Evolutionary conservation across 2,329 filamentous ascomycete genomes (phyloP).

Genomic region (Nothopassalora personata): DNA sequence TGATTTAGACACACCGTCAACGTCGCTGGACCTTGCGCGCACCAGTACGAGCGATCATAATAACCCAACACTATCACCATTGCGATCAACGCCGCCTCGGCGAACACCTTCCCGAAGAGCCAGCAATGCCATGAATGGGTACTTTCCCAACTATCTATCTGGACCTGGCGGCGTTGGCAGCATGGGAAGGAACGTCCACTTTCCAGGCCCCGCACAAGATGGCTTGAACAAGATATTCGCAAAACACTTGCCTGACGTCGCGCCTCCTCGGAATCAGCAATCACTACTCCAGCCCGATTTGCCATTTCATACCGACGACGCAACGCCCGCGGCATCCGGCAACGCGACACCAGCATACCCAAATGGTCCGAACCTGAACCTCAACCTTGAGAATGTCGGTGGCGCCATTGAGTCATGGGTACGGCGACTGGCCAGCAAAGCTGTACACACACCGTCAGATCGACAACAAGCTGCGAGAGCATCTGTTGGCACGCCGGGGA

Average conservation of each 20-base stretch:
- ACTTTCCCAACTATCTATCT: slow-evolving; percentile 55
- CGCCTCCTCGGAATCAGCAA: slow-evolving; percentile 54
- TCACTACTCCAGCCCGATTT: slow-evolving; percentile 56
- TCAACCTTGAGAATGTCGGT: slow-evolving; percentile 72
- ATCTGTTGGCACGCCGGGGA: slow-evolving; percentile 27
- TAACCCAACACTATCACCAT: slow-evolving; percentile 26
- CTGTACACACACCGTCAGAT: slow-evolving; percentile 23
- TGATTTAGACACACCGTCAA: slow-evolving; percentile 60
- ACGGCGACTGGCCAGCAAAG: slow-evolving; percentile 68
- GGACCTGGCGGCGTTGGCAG: slow-evolving; percentile 87
- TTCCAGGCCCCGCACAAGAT: slow-evolving; percentile 78
- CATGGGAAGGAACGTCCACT: slow-evolving; percentile 63
- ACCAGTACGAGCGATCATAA: slow-evolving; percentile 34
- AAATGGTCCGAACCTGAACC: slow-evolving; percentile 26
- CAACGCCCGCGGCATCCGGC: slow-evolving; percentile 24
- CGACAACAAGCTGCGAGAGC: slow-evolving; percentile 22
- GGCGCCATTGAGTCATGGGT: slow-evolving; percentile 88
- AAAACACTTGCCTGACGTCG: slow-evolving; percentile 74
- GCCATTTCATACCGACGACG: slow-evolving; percentile 44
- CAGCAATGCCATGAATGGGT: slow-evolving; percentile 36
- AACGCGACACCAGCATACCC: slow-evolving; percentile 25
- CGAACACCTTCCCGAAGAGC: slow-evolving; percentile 36
- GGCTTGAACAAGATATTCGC: slow-evolving; percentile 77
- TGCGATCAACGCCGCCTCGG: slow-evolving; percentile 35
- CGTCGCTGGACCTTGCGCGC: slow-evolving; percentile 57